Conservation (phyloP, 2,329 filamentous ascomycete genomes). For the Sarocladium kiliense region DNA sequence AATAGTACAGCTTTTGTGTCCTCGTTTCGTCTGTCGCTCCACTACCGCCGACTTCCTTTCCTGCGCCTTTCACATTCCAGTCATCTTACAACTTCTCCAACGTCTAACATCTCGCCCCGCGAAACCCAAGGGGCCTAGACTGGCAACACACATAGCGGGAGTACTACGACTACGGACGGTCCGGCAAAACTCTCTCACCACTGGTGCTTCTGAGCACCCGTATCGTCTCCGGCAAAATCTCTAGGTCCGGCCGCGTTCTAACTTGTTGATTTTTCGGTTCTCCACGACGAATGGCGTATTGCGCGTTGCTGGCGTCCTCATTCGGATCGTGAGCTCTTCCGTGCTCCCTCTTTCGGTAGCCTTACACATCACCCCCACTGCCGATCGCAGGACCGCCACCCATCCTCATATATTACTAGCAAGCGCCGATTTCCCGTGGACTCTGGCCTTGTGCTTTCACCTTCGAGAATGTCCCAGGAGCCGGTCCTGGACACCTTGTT, state of each 20-base stretch:
- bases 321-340: constrained; percentile 6
- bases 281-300: background rate
- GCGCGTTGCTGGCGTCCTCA: background rate
- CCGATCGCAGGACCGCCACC: background rate
- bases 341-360: constrained; percentile 3
- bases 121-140: background rate
- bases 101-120: background rate
- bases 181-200: background rate
- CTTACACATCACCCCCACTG: background rate
- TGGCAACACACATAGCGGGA: background rate
- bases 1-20: background rate
- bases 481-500: background rate
- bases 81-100: background rate
- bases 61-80: background rate
- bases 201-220: background rate
- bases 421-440: background rate
- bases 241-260: background rate
- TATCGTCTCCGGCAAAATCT: background rate
- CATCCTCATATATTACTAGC: background rate
- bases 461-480: background rate
- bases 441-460: background rate
- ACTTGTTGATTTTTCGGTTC: background rate
- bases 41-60: background rate
- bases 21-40: background rate
- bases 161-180: background rate